Evolutionary conservation across 495 filamentous ascomycete species (phyloP).

Genomic region (Penicillium pancosmium): DNA sequence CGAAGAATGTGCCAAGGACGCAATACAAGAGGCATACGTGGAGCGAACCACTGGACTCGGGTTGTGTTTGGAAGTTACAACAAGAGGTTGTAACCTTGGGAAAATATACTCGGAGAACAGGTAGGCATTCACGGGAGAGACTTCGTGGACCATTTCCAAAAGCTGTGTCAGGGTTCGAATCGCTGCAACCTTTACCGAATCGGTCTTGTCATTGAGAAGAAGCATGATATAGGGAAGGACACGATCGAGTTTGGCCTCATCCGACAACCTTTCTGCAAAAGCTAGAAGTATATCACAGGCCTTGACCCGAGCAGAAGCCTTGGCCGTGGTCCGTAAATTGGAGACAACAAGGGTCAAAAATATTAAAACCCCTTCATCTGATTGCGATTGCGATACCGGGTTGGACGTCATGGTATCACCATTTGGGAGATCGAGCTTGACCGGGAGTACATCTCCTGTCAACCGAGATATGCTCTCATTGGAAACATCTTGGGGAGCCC

Average conservation of each 20-base stretch:
- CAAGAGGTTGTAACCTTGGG: slow-evolving; percentile 73
- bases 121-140: slow-evolving; percentile 93
- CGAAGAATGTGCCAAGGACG: slow-evolving; percentile 88
- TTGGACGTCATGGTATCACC: slow-evolving; percentile 64
- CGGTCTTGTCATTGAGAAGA: slow-evolving; percentile 76
- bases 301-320: slow-evolving; percentile 81
- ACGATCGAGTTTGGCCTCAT: slow-evolving; percentile 95
- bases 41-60: slow-evolving; percentile 75
- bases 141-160: slow-evolving; percentile 80
- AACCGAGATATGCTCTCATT: slow-evolving; percentile 29
- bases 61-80: slow-evolving; percentile 55
- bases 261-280: slow-evolving; percentile 87
- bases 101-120: slow-evolving; percentile 95
- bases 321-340: slow-evolving; percentile 84
- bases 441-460: slow-evolving; percentile 60
- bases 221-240: slow-evolving; percentile 87
- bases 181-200: slow-evolving; percentile 82
- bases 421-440: slow-evolving; percentile 86
- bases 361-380: slow-evolving; percentile 89
- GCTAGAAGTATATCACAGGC: slow-evolving; percentile 93
- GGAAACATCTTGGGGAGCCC: slow-evolving; percentile 24
- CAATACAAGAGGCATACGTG: slow-evolving; percentile 90
- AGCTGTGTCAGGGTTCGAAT: slow-evolving; percentile 85
- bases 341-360: slow-evolving; percentile 87
- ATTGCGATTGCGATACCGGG: slow-evolving; percentile 28